Conservation (phyloP, 257 asterid species). For the Nicotiana obtusifolia region DNA sequence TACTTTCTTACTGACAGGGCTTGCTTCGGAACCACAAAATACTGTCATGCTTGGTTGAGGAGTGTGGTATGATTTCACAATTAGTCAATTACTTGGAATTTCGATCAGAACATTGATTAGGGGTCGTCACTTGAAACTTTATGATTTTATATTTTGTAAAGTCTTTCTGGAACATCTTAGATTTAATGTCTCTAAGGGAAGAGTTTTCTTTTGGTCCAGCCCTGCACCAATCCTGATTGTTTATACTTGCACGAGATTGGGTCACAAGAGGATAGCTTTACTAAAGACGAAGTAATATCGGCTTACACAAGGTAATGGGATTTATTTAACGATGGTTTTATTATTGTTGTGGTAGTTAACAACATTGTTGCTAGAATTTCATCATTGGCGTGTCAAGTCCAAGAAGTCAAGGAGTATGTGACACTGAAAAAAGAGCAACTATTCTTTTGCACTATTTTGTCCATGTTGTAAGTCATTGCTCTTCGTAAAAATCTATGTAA, state of each 20-base stretch:
- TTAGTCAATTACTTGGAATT: neutral
- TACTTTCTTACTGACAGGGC: slow-evolving; percentile 57
- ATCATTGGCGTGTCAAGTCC: neutral
- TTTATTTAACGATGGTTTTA: neutral
- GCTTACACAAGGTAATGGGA: slow-evolving; percentile 69
- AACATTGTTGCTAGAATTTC: neutral
- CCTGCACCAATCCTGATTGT: slow-evolving; percentile 90
- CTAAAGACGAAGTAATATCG: slow-evolving; percentile 88
- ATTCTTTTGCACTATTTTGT: neutral
- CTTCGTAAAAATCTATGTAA: neutral
- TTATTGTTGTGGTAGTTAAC: neutral
- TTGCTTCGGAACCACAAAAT: slow-evolving; percentile 87
- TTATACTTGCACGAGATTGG: slow-evolving; percentile 86
- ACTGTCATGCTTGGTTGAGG: slow-evolving; percentile 92
- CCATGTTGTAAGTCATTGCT: neutral
- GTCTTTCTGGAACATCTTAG: neutral
- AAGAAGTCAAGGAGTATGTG: neutral
- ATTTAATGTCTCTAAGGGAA: slow-evolving; percentile 5
- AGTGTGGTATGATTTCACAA: slow-evolving; percentile 47
- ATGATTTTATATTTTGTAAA: too few species aligned
- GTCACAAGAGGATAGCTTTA: slow-evolving; percentile 79
- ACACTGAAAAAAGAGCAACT: neutral
- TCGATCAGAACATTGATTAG: neutral
- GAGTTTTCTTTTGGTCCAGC: slow-evolving; percentile 39
- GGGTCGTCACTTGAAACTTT: neutral